Evolutionary conservation across 805 yeast genomes (phyloP).

Genomic region (Naumovozyma dairenensis): DNA sequence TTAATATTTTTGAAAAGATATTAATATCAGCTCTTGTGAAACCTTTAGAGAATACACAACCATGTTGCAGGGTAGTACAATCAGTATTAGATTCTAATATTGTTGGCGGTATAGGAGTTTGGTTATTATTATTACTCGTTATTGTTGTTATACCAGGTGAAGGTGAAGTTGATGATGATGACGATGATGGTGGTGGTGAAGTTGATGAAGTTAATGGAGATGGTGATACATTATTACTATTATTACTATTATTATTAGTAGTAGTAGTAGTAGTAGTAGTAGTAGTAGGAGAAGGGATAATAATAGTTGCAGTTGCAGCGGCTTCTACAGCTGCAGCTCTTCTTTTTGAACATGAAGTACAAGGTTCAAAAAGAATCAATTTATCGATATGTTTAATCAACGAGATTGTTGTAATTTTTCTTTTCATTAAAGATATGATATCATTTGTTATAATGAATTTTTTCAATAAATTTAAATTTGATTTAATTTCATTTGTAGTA

Average conservation of each 20-base stretch:
- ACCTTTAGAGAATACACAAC: constrained; percentile 54
- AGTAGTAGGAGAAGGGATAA: too few relatives aligned
- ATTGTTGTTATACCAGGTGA: not conserved
- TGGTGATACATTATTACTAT: not conserved
- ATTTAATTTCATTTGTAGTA: constrained; percentile 9
- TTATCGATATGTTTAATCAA: constrained; percentile 27
- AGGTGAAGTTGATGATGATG: not conserved
- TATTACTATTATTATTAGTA: not conserved
- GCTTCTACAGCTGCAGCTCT: constrained; percentile 1
- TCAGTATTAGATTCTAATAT: too few relatives aligned
- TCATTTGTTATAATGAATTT: constrained; percentile 1
- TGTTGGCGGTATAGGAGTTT: not conserved
- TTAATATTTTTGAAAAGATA: constrained; percentile 14
- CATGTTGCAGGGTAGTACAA: constrained; percentile 28
- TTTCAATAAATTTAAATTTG: not conserved
- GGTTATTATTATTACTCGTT: too few relatives aligned
- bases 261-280: too few relatives aligned
- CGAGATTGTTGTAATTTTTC: not conserved
- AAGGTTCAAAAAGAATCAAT: constrained; percentile 41
- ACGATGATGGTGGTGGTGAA: not conserved
- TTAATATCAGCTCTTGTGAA: constrained; percentile 24
- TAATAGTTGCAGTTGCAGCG: too few relatives aligned
- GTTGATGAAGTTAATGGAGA: not conserved
- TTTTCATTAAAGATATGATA: not conserved
- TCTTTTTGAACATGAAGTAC: constrained; percentile 40